These are phyloP conservation scores for Silene vulgaris DNA, from an alignment of 179 eudicot genomes.

Conservation along the genomic window DNA sequence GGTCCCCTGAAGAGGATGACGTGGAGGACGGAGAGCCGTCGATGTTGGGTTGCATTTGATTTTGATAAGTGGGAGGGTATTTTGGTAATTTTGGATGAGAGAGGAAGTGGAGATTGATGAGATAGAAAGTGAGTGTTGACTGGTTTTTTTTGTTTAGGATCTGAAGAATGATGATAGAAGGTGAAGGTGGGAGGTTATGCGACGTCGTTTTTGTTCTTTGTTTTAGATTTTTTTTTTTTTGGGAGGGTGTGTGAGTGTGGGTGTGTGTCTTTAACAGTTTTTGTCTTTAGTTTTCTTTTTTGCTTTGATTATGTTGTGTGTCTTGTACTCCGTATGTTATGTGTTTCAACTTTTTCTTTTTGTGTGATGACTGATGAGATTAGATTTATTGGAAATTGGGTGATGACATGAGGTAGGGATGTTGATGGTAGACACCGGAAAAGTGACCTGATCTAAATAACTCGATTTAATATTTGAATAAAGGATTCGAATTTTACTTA, in stretches of 20 bases:
- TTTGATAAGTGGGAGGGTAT: slow-evolving; percentile 21
- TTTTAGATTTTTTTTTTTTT: neutral
- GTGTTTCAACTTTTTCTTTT: neutral
- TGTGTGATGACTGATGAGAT: neutral
- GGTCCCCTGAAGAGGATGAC: neutral
- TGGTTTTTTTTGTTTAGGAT: slow-evolving; percentile 23
- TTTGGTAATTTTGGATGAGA: slow-evolving; percentile 27
- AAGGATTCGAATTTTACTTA: too few relatives aligned
- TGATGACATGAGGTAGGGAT: neutral
- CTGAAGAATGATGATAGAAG: slow-evolving; percentile 6
- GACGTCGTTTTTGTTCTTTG: slow-evolving; percentile 10
- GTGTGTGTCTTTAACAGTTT: neutral
- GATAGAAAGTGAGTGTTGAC: slow-evolving; percentile 28
- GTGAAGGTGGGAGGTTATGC: neutral
- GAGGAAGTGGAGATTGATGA: neutral
- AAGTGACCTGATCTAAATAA: too few relatives aligned
- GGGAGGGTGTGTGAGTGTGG: neutral
- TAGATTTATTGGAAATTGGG: neutral
- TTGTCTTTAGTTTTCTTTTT: neutral
- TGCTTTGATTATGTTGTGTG: neutral
- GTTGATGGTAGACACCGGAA: neutral
- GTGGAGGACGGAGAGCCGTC: neutral
- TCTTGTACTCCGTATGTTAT: neutral
- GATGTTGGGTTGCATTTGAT: slow-evolving; percentile 20
- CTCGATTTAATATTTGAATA: too few relatives aligned